Percentiles rank a stretch among this genome's conserved stretches.
These are phyloP conservation scores for Coniochaeta sp. DNA, from an alignment of 2,329 filamentous ascomycete genomes.

Conservation along the genomic window DNA sequence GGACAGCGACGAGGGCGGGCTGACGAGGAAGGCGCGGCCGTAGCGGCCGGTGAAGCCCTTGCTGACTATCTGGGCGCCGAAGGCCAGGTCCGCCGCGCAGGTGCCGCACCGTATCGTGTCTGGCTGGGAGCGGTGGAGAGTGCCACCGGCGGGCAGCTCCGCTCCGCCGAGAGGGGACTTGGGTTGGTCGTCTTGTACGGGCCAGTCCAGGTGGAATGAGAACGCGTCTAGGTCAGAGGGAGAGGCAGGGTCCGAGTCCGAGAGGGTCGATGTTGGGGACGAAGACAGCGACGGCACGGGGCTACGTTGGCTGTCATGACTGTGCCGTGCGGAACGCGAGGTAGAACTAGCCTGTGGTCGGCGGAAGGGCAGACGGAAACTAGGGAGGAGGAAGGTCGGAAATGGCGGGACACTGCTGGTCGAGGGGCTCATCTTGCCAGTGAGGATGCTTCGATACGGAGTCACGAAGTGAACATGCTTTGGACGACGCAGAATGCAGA, in stretches of 20 bases:
- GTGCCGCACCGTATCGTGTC: constrained; percentile 51
- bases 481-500: no score
- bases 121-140: constrained; percentile 31
- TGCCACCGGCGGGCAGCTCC: background rate
- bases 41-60: constrained; percentile 61
- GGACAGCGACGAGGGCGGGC: constrained; percentile 10
- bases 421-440: background rate
- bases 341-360: constrained; percentile 4
- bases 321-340: background rate
- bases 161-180: background rate
- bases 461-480: background rate
- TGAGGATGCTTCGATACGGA: background rate
- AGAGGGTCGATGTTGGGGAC: constrained; percentile 1
- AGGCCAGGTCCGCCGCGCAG: constrained; percentile 56
- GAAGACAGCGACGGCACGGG: constrained; percentile 4
- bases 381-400: constrained; percentile 19
- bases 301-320: background rate
- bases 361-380: constrained; percentile 14
- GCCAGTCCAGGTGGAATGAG: background rate
- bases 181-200: background rate
- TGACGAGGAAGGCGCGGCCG: constrained; percentile 55
- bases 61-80: constrained; percentile 52
- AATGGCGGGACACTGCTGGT: constrained; percentile 8
- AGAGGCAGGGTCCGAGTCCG: background rate
- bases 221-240: background rate